Evolutionary conservation across 257 asterid species (phyloP).

Genomic region (Nicotiana paniculata): DNA sequence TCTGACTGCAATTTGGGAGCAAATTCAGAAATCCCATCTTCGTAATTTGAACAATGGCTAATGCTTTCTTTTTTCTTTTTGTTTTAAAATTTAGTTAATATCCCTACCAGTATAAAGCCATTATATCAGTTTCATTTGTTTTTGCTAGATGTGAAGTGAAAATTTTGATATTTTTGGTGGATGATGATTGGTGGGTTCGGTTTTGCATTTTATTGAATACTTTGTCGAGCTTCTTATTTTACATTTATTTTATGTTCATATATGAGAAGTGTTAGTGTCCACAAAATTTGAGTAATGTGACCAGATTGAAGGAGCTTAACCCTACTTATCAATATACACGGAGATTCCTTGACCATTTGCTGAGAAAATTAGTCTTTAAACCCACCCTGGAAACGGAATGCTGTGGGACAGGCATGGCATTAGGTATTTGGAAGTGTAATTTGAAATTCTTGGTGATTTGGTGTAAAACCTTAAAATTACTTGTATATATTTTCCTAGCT

Average conservation of each 20-base stretch:
- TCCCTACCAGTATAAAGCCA: neutral
- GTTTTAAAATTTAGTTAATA: neutral
- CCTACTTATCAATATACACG: neutral
- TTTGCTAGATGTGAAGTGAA: neutral
- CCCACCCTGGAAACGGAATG: neutral
- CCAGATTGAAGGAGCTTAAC: neutral
- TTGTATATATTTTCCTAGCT: neutral
- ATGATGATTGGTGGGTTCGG: neutral
- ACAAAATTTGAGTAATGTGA: neutral
- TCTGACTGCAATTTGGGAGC: neutral
- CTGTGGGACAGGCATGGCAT: neutral
- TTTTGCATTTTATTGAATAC: neutral
- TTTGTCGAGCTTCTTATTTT: neutral
- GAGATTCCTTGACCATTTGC: neutral
- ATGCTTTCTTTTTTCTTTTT: neutral
- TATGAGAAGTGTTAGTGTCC: neutral
- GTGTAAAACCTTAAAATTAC: neutral
- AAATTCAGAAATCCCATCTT: neutral
- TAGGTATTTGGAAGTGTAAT: neutral
- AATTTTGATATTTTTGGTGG: neutral
- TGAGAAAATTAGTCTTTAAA: neutral
- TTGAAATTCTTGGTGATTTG: neutral
- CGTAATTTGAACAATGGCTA: neutral
- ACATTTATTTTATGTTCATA: neutral
- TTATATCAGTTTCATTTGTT: neutral